Conservation (phyloP, 2,329 filamentous ascomycete species). For the Penicillium sp. region DNA sequence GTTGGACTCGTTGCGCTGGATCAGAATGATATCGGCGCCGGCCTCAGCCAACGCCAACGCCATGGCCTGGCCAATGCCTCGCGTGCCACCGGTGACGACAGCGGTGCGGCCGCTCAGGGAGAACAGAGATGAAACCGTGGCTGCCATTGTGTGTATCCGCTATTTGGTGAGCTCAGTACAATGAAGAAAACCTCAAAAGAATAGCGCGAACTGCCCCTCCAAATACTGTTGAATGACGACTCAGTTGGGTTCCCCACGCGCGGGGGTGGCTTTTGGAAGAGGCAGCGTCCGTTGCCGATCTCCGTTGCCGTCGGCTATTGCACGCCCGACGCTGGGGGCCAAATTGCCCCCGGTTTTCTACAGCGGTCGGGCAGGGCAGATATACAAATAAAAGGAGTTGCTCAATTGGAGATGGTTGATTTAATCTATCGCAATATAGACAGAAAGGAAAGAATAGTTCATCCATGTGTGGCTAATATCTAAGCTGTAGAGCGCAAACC, state of each 20-base stretch:
- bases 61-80: slow-evolving; percentile 52
- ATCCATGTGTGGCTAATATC: too few species aligned
- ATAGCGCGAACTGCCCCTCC: slow-evolving; percentile 4
- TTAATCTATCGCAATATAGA: too few species aligned
- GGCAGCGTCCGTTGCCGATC: slow-evolving; percentile 12
- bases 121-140: slow-evolving; percentile 36
- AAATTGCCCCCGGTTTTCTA: not conserved
- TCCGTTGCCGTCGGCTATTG: slow-evolving; percentile 25
- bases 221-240: slow-evolving; percentile 5
- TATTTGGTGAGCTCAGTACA: slow-evolving; percentile 22
- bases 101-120: slow-evolving; percentile 47
- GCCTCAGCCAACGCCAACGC: slow-evolving; percentile 50
- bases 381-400: too few species aligned
- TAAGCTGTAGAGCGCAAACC: not conserved
- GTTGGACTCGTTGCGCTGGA: slow-evolving; percentile 52
- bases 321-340: not conserved
- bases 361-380: not conserved
- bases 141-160: slow-evolving; percentile 27
- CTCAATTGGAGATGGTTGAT: not conserved
- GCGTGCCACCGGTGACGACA: slow-evolving; percentile 50
- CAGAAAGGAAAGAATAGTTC: too few species aligned
- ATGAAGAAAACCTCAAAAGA: not conserved
- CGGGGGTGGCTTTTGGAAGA: slow-evolving; percentile 3
- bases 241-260: slow-evolving; percentile 13
- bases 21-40: slow-evolving; percentile 48